phyloP scores from a whole-genome alignment of 2,329 filamentous ascomycete genomes.

The Colletotrichum horii region DNA sequence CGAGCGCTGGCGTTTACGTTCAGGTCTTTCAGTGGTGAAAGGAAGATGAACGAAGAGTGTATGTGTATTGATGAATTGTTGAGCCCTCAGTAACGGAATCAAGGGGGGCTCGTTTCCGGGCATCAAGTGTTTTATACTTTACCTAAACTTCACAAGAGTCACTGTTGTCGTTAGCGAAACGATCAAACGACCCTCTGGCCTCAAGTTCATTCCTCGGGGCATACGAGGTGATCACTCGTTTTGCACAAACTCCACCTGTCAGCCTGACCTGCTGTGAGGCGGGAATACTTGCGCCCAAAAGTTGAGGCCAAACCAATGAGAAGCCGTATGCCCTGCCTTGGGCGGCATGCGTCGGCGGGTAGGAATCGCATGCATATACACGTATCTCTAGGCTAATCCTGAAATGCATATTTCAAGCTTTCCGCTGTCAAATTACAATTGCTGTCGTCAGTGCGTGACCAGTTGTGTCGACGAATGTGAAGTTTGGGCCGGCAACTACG shows the following conservation, averaged over 20 bases:
- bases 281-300: background rate
- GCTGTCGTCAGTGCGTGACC: no score
- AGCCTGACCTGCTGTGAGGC: no score
- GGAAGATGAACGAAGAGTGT: background rate
- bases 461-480: no score
- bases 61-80: no score
- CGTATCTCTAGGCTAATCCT: background rate
- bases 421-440: accelerated
- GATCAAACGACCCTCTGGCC: no score
- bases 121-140: no score
- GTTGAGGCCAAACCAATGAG: background rate
- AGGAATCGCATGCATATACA: background rate
- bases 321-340: background rate
- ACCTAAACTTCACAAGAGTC: no score
- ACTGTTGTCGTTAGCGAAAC: no score
- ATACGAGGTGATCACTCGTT: background rate
- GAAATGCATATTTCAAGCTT: background rate
- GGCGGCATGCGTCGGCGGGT: no score
- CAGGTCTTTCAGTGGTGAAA: background rate
- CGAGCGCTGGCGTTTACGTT: background rate
- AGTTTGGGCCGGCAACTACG: no score
- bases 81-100: no score
- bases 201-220: background rate
- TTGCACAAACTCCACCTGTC: background rate
- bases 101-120: no score